Conservation (phyloP, 805 yeast species). For the Ogataea trehaloabstinens region DNA sequence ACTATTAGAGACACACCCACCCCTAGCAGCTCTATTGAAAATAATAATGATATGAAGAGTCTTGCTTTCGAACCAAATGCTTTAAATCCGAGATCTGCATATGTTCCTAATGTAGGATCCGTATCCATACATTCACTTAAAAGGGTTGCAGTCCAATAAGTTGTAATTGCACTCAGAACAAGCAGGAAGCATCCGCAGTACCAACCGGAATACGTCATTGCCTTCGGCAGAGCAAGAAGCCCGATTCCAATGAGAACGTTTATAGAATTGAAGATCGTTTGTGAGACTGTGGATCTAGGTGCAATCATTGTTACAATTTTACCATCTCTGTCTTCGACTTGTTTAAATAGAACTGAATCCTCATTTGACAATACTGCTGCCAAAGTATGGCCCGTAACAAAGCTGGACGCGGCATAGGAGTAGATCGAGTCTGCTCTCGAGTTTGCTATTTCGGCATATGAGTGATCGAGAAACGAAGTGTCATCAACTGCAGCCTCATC, state of each 20-base stretch:
- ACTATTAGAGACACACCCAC: conserved; percentile 80
- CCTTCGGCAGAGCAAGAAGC: conserved; percentile 63
- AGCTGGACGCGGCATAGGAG: conserved; percentile 26
- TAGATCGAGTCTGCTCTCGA: conserved; percentile 26
- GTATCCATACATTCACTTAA: conserved; percentile 76
- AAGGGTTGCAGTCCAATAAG: conserved; percentile 75
- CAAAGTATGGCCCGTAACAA: conserved; percentile 14
- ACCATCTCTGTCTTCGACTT: conserved; percentile 71
- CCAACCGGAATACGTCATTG: conserved; percentile 64
- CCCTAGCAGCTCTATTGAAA: conserved; percentile 75
- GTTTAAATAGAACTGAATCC: conserved; percentile 34
- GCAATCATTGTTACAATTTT: conserved; percentile 66
- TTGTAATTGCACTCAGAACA: conserved; percentile 58
- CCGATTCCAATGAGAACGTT: conserved; percentile 71
- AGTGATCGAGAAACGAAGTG: conserved; percentile 37
- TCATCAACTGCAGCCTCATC: conserved; percentile 43
- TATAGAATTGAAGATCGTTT: conserved; percentile 64
- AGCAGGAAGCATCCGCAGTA: conserved; percentile 60
- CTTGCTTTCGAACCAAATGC: conserved; percentile 79
- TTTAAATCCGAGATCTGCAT: conserved; percentile 86
- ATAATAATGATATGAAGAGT: conserved; percentile 65
- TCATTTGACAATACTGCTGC: conserved; percentile 24
- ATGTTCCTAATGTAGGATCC: conserved; percentile 77
- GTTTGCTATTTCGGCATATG: conserved; percentile 25
- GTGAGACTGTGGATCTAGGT: conserved; percentile 79